These are phyloP conservation scores for Mangifera indica DNA, from an alignment of 345 rosid species.

Conservation along the genomic window DNA sequence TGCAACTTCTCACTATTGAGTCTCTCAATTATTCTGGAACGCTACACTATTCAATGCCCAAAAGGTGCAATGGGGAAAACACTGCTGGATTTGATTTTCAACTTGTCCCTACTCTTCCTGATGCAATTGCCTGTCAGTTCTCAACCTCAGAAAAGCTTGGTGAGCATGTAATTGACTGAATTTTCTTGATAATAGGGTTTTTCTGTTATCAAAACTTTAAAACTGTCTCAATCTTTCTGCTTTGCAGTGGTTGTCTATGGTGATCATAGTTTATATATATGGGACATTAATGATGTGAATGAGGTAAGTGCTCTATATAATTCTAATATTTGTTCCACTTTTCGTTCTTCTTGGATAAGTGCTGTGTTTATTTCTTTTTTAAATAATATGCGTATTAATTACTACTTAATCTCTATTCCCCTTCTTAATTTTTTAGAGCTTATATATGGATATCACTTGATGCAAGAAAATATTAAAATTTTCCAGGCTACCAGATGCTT, in stretches of 20 bases:
- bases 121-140: slow-evolving; percentile 87
- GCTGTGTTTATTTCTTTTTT: slow-evolving; percentile 10
- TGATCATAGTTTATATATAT: slow-evolving; percentile 69
- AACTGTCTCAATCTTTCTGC: slow-evolving; percentile 19
- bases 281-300: slow-evolving; percentile 64
- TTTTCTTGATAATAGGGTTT: slow-evolving; percentile 10
- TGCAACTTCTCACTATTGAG: slow-evolving; percentile 47
- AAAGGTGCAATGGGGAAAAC: slow-evolving; percentile 30
- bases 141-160: slow-evolving; percentile 58
- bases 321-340: neutral
- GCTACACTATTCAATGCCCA: slow-evolving; percentile 50
- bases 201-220: neutral
- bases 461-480: slow-evolving; percentile 18
- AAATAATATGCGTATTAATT: slow-evolving; percentile 2
- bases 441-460: slow-evolving; percentile 15
- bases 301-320: slow-evolving; percentile 44
- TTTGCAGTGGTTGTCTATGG: slow-evolving; percentile 71
- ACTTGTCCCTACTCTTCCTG: slow-evolving; percentile 40
- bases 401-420: slow-evolving; percentile 10
- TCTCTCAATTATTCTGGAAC: slow-evolving; percentile 47
- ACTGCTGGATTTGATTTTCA: slow-evolving; percentile 28
- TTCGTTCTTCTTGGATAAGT: slow-evolving; percentile 7
- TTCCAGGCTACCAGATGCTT: slow-evolving; percentile 64
- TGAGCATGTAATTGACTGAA: slow-evolving; percentile 28
- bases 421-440: slow-evolving; percentile 22